A percentile compares a stretch with the other conserved stretches of the same genome.
Conservation (phyloP, 371 early-diverging fungal species). For the Haplosporangium sp. region DNA sequence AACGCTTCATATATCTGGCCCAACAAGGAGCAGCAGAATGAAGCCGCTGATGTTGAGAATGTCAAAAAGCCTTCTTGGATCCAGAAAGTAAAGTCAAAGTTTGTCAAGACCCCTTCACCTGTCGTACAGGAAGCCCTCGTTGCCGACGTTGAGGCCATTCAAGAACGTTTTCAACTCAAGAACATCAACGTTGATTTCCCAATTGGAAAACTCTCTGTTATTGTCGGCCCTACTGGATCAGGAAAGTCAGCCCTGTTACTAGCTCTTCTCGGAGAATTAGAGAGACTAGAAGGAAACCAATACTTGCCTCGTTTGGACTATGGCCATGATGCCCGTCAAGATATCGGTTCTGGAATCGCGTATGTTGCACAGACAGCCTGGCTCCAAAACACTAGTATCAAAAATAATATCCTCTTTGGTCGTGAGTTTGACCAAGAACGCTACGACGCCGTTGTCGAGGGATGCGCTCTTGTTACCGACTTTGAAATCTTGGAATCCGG, state of each 20-base stretch:
- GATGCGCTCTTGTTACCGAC: conserved; percentile 78
- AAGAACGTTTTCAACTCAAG: conserved; percentile 60
- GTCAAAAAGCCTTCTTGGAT: conserved; percentile 26
- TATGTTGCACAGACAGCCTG: conserved; percentile 90
- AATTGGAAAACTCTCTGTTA: conserved; percentile 73
- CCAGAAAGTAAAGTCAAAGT: conserved; percentile 35
- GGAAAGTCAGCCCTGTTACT: conserved; percentile 85
- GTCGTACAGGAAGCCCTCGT: conserved; percentile 15
- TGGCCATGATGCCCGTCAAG: conserved; percentile 13
- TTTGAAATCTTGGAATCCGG: conserved; percentile 84
- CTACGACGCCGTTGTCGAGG: conserved; percentile 73
- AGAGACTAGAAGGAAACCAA: conserved; percentile 58
- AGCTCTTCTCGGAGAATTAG: conserved; percentile 71
- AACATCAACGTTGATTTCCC: conserved; percentile 70
- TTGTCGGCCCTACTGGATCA: conserved; percentile 84
- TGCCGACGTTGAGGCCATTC: conserved; percentile 16
- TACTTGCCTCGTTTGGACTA: conserved; percentile 62
- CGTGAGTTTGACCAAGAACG: conserved; percentile 69
- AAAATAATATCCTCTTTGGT: conserved; percentile 91
- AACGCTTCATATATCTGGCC: conserved; percentile 68
- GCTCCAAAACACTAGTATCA: conserved; percentile 87
- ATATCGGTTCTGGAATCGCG: conserved; percentile 66
- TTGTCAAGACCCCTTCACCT: conserved; percentile 17
- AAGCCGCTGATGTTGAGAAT: conserved; percentile 2
- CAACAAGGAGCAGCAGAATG: conserved; percentile 41